Conservation (phyloP, 2,329 filamentous ascomycete genomes). For the Aureobasidium sp. region DNA sequence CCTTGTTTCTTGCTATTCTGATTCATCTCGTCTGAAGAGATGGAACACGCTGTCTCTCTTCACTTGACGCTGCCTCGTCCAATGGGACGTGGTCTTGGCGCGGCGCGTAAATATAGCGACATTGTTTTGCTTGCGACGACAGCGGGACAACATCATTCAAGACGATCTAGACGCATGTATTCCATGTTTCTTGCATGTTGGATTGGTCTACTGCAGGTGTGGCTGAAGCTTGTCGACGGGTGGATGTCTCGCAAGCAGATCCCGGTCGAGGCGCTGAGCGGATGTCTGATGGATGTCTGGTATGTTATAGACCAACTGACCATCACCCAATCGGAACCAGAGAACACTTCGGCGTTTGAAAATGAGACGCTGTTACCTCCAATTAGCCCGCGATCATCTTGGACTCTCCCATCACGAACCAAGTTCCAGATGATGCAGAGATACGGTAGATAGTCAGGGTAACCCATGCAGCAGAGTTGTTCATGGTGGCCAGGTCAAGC, state of each 20-base stretch:
- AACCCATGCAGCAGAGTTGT: no score
- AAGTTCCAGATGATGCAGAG: no score
- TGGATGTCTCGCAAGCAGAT: background rate
- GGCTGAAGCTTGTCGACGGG: background rate
- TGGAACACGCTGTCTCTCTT: conserved; percentile 7
- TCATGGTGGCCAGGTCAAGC: no score
- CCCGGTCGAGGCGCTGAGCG: background rate
- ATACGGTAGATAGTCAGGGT: no score
- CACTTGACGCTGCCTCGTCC: conserved; percentile 6
- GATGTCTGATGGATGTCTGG: background rate
- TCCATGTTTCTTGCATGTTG: background rate
- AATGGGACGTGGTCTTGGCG: background rate
- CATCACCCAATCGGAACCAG: no score
- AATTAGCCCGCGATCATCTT: no score
- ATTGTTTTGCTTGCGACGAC: background rate
- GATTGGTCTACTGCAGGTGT: background rate
- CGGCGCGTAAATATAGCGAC: background rate
- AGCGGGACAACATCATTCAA: background rate
- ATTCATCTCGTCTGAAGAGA: background rate
- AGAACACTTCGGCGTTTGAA: no score
- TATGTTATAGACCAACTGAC: no score
- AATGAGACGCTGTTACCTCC: no score
- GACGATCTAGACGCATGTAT: background rate
- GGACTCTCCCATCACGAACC: no score
- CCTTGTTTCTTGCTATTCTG: background rate